Conservation (phyloP, 768 basidiomycete species). For the Lactarius hatsudake region DNA sequence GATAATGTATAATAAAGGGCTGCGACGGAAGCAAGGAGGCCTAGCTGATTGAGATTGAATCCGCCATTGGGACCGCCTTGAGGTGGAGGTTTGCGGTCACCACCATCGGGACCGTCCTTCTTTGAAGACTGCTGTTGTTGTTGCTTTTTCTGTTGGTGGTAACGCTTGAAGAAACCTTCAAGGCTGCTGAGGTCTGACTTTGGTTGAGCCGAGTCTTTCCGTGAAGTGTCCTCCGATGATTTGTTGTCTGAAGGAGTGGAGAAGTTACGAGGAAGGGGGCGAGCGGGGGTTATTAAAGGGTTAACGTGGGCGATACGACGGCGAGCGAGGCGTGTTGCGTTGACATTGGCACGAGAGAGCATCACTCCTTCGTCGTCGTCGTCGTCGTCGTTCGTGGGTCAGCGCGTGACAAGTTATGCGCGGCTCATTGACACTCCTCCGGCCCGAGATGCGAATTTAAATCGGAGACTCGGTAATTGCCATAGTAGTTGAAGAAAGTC, state of each 20-base stretch:
- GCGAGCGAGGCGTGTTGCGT: constrained; percentile 22
- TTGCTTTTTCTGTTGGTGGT: constrained; percentile 25
- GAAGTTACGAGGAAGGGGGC: constrained; percentile 15
- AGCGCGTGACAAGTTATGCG: constrained; percentile 4
- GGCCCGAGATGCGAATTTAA: constrained; percentile 4
- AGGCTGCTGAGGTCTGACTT: constrained; percentile 31
- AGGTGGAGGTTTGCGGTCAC: constrained; percentile 50
- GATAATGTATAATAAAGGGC: constrained; percentile 66
- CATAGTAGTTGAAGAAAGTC: too few relatives aligned
- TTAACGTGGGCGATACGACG: constrained; percentile 15
- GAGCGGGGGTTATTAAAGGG: not conserved
- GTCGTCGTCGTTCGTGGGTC: constrained; percentile 11
- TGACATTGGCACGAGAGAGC: constrained; percentile 25
- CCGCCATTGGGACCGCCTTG: constrained; percentile 44
- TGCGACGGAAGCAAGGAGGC: constrained; percentile 54
- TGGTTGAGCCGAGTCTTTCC: not conserved
- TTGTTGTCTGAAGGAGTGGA: constrained; percentile 24
- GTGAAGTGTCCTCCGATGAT: constrained; percentile 23
- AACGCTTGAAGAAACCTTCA: constrained; percentile 30
- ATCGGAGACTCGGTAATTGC: constrained; percentile 19
- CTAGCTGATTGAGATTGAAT: constrained; percentile 56
- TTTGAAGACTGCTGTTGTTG: constrained; percentile 31
- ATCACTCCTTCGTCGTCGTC: constrained; percentile 20
- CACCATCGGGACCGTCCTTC: constrained; percentile 35
- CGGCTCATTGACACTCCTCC: not conserved